Conservation (phyloP, 768 basidiomycete genomes). For the Macrolepiota dolichaula region DNA sequence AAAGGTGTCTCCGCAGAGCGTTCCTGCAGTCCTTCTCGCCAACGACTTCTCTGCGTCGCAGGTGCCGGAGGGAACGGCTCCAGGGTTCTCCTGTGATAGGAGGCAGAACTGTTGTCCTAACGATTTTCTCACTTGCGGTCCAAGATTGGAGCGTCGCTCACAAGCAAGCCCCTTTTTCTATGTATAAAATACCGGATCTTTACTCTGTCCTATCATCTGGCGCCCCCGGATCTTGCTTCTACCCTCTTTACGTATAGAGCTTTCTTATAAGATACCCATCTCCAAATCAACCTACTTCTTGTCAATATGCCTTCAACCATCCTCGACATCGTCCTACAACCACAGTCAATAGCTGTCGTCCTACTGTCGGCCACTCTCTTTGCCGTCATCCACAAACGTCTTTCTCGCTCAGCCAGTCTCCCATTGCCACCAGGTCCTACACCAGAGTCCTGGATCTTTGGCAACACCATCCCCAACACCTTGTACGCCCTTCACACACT, state of each 20-base stretch:
- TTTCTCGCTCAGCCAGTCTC: conserved; percentile 17
- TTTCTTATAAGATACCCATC: not conserved
- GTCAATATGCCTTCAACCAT: conserved; percentile 5
- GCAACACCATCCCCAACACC: conserved; percentile 34
- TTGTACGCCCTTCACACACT: conserved; percentile 29
- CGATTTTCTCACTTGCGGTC: not conserved
- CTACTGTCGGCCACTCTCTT: conserved; percentile 27
- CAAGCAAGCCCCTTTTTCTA: not conserved
- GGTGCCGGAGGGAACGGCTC: not conserved
- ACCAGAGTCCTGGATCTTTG: conserved; percentile 33
- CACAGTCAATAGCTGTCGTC: conserved; percentile 27
- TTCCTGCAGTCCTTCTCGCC: no score
- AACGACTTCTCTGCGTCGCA: not conserved
- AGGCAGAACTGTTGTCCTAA: not conserved
- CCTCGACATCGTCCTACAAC: conserved; percentile 19
- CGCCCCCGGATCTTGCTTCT: not conserved
- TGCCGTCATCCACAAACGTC: conserved; percentile 24
- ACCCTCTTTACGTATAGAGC: conserved; percentile 2
- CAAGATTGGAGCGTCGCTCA: not conserved
- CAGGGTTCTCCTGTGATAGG: not conserved
- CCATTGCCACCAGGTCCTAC: conserved; percentile 44
- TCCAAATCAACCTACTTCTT: not conserved
- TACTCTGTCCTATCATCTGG: not conserved
- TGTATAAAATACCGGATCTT: conserved; percentile 12
- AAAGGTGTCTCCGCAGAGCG: not conserved